Percentiles rank a stretch among this genome's conserved stretches.
These are phyloP conservation scores for Spergularia marina DNA, from an alignment of 148 eudicot genomes.

Conservation along the genomic window DNA sequence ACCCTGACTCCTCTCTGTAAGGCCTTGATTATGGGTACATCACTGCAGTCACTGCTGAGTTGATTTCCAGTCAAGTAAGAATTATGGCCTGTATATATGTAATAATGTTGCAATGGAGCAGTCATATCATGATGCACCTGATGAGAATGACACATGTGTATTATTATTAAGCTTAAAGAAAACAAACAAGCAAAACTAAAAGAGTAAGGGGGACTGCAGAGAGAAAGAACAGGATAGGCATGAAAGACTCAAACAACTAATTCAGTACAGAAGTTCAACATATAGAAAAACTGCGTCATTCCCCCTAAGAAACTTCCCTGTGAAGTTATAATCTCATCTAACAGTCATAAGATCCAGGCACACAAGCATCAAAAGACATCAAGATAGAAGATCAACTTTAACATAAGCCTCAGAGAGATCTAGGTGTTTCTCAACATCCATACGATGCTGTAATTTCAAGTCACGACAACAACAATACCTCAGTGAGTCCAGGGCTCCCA, in stretches of 20 bases:
- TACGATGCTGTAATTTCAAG: too few species aligned
- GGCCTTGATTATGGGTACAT: slow-evolving; percentile 82
- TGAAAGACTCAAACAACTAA: background rate
- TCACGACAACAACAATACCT: background rate
- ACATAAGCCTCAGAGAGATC: too few species aligned
- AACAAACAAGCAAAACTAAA: background rate
- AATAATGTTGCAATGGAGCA: slow-evolving; percentile 93
- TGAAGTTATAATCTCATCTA: too few species aligned
- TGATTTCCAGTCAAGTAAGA: slow-evolving; percentile 93
- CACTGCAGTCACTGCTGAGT: slow-evolving; percentile 89
- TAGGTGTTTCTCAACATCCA: too few species aligned
- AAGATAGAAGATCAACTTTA: too few species aligned
- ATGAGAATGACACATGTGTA: slow-evolving; percentile 33
- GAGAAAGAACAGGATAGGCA: background rate
- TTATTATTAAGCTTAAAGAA: too few species aligned
- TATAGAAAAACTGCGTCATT: too few species aligned
- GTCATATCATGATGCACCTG: slow-evolving; percentile 99
- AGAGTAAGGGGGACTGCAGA: slow-evolving; percentile 23
- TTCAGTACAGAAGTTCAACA: background rate
- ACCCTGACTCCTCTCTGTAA: slow-evolving; percentile 81
- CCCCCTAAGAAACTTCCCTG: too few species aligned
- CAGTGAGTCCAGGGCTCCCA: background rate
- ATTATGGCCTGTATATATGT: slow-evolving; percentile 92
- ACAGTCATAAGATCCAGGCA: too few species aligned
- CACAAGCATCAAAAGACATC: too few species aligned